Evolutionary conservation across 2,329 filamentous ascomycete species (phyloP).

Genomic region (Pseudogymnoascus sp.): DNA sequence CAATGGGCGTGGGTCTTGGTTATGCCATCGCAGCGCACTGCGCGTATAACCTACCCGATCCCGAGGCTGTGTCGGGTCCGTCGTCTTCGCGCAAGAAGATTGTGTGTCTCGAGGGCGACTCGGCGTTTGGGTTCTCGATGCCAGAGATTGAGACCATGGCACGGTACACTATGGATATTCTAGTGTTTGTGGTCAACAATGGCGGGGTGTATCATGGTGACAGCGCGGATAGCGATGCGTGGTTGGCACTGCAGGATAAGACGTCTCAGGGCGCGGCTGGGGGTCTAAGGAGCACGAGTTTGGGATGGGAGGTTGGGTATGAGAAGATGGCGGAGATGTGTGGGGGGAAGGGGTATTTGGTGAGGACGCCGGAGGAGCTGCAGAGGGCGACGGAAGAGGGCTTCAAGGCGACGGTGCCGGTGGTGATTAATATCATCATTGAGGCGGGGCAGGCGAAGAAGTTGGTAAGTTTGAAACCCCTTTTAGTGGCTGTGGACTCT

Average conservation of each 20-base stretch:
- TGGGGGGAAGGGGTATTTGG: conserved; percentile 44
- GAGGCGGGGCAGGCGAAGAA: conserved; percentile 40
- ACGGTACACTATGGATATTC: conserved; percentile 43
- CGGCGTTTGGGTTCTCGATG: conserved; percentile 45
- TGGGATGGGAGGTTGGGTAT: conserved; percentile 47
- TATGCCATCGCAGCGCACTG: conserved; percentile 48
- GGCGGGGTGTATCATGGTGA: conserved; percentile 42
- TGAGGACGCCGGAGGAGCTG: conserved; percentile 43
- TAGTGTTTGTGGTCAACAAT: conserved; percentile 50
- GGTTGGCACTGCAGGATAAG: conserved; percentile 35
- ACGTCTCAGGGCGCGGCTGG: conserved; percentile 25
- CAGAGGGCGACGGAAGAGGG: conserved; percentile 41
- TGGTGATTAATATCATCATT: conserved; percentile 47
- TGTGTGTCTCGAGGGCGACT: conserved; percentile 48
- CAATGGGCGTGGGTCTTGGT: conserved; percentile 50
- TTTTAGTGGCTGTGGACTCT: background rate
- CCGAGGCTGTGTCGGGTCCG: conserved; percentile 28
- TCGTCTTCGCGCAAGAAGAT: conserved; percentile 37
- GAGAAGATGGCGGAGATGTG: conserved; percentile 46
- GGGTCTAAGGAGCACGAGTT: conserved; percentile 39
- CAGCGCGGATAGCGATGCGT: conserved; percentile 31
- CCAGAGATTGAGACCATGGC: conserved; percentile 50
- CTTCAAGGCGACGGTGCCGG: conserved; percentile 38
- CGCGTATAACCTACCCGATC: conserved; percentile 40
- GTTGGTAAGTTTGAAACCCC: conserved; percentile 18